A percentile compares a stretch with the other conserved stretches of the same genome.
phyloP scores from a whole-genome alignment of 2,329 filamentous ascomycete species.

The Erysiphe pulchra region DNA sequence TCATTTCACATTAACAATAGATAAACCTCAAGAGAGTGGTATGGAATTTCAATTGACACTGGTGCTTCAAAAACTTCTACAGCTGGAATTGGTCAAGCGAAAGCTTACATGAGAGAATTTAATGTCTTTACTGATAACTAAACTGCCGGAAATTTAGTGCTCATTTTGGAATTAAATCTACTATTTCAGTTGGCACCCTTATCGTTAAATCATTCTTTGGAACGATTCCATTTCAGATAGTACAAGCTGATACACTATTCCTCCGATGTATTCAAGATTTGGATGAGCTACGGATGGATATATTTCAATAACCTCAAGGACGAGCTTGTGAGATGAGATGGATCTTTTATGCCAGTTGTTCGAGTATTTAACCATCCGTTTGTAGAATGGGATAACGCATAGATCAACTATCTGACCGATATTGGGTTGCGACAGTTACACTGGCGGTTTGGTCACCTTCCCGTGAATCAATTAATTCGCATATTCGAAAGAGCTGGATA shows the following conservation, averaged over 20 bases:
- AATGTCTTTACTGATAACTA: neutral
- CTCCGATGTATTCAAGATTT: neutral
- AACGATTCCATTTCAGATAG: neutral
- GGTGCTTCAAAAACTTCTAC: neutral
- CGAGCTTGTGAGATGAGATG: neutral
- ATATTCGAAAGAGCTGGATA: neutral
- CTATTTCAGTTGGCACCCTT: neutral
- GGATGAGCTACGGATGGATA: neutral
- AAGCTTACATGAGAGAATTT: neutral
- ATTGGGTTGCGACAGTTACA: neutral
- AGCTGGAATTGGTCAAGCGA: conserved; percentile 3
- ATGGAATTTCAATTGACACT: neutral
- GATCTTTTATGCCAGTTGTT: neutral
- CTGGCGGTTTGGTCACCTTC: neutral
- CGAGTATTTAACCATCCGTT: neutral
- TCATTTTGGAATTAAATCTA: neutral
- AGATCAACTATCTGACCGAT: neutral
- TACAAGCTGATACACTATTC: neutral
- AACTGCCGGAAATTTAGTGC: neutral
- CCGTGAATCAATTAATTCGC: neutral
- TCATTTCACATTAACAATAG: neutral
- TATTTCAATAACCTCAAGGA: neutral
- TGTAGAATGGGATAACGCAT: neutral
- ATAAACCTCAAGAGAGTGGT: neutral
- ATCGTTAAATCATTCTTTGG: neutral